Evolutionary conservation across 2,329 filamentous ascomycete species (phyloP), one percentile per base, ranked within the genome.

Genomic region (Scortechinia acanthostroma): DNA sequence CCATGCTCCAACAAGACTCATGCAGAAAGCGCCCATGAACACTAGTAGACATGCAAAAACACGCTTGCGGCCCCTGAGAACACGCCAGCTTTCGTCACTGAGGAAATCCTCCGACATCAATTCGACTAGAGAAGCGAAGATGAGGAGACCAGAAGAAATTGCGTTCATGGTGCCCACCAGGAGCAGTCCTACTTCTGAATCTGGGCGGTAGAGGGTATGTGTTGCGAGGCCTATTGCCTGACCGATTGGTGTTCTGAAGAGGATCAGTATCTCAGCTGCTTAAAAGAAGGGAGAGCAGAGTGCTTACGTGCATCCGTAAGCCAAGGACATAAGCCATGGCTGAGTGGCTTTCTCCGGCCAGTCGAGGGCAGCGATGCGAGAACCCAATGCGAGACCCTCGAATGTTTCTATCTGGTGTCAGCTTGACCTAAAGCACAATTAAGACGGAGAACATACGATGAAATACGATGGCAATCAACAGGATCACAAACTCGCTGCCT

Each of bases 141-240:
- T 69, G 5, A 88, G 64, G n/a, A 88, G 63, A 1, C 85, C 84
- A 44, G 80, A 79, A 17, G 80, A 86, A 45, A 88, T 80, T 21
- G 82, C 83, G 57, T 88, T 88, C 68, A 86, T 88, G 54, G 85
- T 75, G 2, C 84, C 84, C 16, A 88, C 83, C 58, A 87, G 77
- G 16, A 88, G 66, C 16, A 88, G 65, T 1, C 84, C 84, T 0
- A 76, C 69, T 46, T 83, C 73, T 15, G 80, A 84, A 45, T 73
- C 69, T 3, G 84, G 84, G 52, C 80, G 80, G 60, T 88, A 89
- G 6, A 87, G 63, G 4, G 75, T 77, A 55, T 86, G 82, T n/a
- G 84, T 73, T 16, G 79, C 70, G 14, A 89, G 69, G 2, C 85
- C 85, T 46, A 88, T 78, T 1, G 83, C 84, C 57, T 88, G 84